Evolutionary conservation across 345 rosid species (phyloP), one percentile per base, ranked within the genome.

Genomic region (Acer saccharum): DNA sequence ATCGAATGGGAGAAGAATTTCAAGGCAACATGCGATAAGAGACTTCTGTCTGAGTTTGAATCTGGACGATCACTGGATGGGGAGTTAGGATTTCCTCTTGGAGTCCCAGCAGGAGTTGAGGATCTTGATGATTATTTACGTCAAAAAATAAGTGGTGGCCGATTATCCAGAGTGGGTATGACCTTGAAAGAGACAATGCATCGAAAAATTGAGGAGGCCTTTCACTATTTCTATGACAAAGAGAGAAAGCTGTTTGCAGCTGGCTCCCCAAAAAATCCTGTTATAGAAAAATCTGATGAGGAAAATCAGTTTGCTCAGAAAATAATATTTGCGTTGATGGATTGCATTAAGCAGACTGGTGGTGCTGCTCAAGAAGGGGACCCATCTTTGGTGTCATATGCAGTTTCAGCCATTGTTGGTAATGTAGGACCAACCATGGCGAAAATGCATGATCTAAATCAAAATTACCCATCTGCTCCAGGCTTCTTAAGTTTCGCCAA

Each of bases 321-420:
- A 79, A 93, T 94, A 74, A 85, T 90, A 75, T 65, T 80, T 74
- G 98, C 86, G 68, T 78, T 97, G 66, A 82, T 87, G 97, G 98
- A 93, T 2, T 92, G 96, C 81, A 88, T 97, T 70, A 88, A 84
- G 83, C 98, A 97, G 85, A 92, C 92, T 23, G 98, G 96, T 32
- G 98, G 99, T 78, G 98, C 99, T 80, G 92, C 95, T 69, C 99
- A 97, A 76, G 99, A 97, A 84, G 98, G 99, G 25, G 99, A 97
- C 74, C 99, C 99, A 1, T 88, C 90, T 69, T 85, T 97, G 92
- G 93, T 97, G 62, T 90, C 98, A 65, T 94, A 93, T 82, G 94
- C 98, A 21, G 90, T 97, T 83, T 89, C 98, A 71, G 98, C 97
- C 55, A 90, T 97, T 71, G 89, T 97, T 77, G 83, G 83, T 78